Evolutionary conservation across 306 rosid species (phyloP).

Genomic region (Cucumis hystrix): DNA sequence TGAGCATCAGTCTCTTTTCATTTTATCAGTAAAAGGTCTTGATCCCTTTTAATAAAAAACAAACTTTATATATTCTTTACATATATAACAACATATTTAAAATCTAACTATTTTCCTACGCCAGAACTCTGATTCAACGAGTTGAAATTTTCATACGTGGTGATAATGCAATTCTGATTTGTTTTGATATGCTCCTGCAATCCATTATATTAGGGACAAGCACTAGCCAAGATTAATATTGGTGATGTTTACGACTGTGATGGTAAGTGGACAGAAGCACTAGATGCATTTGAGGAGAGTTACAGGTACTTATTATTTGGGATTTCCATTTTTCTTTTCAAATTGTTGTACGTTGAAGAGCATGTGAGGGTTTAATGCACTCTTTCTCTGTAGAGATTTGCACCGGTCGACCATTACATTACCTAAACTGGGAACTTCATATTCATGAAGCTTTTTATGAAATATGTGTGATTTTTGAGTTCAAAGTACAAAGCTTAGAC

Average conservation of each 20-base stretch:
- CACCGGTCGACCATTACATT: background rate
- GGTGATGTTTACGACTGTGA: constrained; percentile 72
- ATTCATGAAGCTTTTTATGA: background rate
- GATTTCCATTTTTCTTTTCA: background rate
- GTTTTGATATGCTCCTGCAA: constrained; percentile 14
- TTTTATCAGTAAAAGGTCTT: too few species aligned
- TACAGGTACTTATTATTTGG: constrained; percentile 38
- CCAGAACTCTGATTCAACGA: background rate
- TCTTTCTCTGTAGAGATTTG: background rate
- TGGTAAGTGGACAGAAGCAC: constrained; percentile 47
- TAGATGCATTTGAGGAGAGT: constrained; percentile 59
- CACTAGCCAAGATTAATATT: constrained; percentile 47
- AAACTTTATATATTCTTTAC: background rate
- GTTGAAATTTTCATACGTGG: background rate
- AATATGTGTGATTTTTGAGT: background rate
- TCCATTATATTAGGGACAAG: constrained; percentile 57
- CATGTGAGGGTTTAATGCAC: background rate
- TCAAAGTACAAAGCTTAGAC: background rate
- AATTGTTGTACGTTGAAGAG: background rate
- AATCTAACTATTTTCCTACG: background rate
- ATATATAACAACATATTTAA: background rate
- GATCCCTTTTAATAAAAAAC: too few species aligned
- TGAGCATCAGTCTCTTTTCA: too few species aligned
- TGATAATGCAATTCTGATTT: background rate
- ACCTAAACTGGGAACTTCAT: background rate